Percentiles rank a stretch among this genome's conserved stretches.
These are phyloP conservation scores for Serendipita sp. DNA, from an alignment of 768 basidiomycete species.

Conservation along the genomic window DNA sequence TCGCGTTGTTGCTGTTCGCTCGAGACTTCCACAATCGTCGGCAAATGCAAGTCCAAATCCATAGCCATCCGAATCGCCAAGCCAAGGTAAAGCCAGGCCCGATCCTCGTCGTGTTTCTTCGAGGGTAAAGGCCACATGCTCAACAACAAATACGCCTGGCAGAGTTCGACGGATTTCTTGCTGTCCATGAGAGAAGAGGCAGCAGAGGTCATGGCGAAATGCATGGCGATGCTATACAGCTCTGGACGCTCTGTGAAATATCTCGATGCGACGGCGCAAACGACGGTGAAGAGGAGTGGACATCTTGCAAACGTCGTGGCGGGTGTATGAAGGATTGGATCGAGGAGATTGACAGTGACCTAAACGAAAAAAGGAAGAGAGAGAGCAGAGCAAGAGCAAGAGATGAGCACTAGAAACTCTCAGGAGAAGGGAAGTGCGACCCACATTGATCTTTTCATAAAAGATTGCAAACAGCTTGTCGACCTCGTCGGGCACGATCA, in stretches of 20 bases:
- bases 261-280: slow-evolving; percentile 55
- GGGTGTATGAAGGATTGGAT: slow-evolving; percentile 25
- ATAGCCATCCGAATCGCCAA: slow-evolving; percentile 58
- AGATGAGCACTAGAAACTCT: not conserved
- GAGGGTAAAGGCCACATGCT: slow-evolving; percentile 34
- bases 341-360: slow-evolving; percentile 22
- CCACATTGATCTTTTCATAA: slow-evolving; percentile 15
- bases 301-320: slow-evolving; percentile 22
- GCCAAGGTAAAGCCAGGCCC: slow-evolving; percentile 57
- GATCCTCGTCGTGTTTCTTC: slow-evolving; percentile 52
- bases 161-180: slow-evolving; percentile 54
- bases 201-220: slow-evolving; percentile 46
- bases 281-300: slow-evolving; percentile 27
- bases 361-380: not conserved
- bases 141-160: slow-evolving; percentile 59
- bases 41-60: slow-evolving; percentile 53
- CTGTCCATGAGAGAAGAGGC: slow-evolving; percentile 44
- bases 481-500: slow-evolving; percentile 36
- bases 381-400: not conserved
- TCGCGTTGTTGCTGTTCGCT: slow-evolving; percentile 45
- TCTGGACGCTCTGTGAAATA: slow-evolving; percentile 41
- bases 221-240: slow-evolving; percentile 40
- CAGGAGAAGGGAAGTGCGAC: not conserved
- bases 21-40: slow-evolving; percentile 21
- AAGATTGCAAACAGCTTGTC: slow-evolving; percentile 32